Conservation (phyloP, 306 rosid genomes). For the Prunus padus region DNA sequence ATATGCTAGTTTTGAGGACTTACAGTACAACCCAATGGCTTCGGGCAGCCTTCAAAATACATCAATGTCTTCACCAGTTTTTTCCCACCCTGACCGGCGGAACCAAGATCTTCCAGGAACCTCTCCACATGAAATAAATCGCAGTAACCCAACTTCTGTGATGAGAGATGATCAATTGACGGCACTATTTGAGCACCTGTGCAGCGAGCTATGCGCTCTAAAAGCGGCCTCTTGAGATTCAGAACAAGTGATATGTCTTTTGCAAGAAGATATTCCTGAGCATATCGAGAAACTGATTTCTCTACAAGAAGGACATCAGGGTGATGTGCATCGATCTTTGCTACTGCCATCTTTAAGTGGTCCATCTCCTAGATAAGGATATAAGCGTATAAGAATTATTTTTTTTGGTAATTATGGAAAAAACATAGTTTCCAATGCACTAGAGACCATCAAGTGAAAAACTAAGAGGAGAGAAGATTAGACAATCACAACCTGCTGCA, state of each 20-base stretch:
- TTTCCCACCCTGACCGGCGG: slow-evolving; percentile 64
- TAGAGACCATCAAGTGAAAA: slow-evolving; percentile 24
- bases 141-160: slow-evolving; percentile 85
- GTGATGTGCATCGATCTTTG: slow-evolving; percentile 76
- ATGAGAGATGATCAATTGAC: slow-evolving; percentile 76
- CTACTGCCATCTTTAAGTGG: slow-evolving; percentile 98
- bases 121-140: slow-evolving; percentile 78
- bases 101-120: slow-evolving; percentile 64
- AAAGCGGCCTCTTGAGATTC: slow-evolving; percentile 79
- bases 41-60: slow-evolving; percentile 98
- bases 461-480: slow-evolving; percentile 27
- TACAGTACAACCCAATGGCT: slow-evolving; percentile 95
- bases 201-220: slow-evolving; percentile 92
- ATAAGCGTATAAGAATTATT: slow-evolving; percentile 6
- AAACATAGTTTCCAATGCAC: slow-evolving; percentile 11
- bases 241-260: slow-evolving; percentile 89
- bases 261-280: slow-evolving; percentile 90
- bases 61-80: slow-evolving; percentile 81
- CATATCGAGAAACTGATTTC: slow-evolving; percentile 93
- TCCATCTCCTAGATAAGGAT: slow-evolving; percentile 80
- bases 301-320: slow-evolving; percentile 93
- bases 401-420: slow-evolving; percentile 8
- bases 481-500: slow-evolving; percentile 85
- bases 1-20: slow-evolving; percentile 35
- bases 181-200: slow-evolving; percentile 85